Base-by-base conservation (phyloP, 2,329 filamentous ascomycete species). In the Aspergillus pseudoglaucus region DNA sequence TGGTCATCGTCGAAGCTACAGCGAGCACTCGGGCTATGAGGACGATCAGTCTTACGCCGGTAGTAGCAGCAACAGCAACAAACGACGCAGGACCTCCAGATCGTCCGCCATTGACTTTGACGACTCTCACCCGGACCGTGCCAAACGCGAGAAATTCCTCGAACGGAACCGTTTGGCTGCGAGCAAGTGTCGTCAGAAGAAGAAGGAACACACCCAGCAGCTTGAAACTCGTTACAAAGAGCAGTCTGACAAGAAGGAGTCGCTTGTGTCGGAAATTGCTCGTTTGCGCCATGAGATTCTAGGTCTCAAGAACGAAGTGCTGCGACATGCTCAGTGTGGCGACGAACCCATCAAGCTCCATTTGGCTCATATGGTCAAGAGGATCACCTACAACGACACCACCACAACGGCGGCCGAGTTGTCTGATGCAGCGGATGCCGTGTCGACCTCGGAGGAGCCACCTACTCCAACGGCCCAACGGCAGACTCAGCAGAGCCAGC, bases 151-250 rank as follows among this genome's bases (percentile, higher is more conserved):
- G 46, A 73, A 73, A 42, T 78, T 77, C 58, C 72, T 81, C 17
- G 78, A 82, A 59, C 77, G 80, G 55, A 82, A 82, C 55, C 74
- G 79, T 2, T 63, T 80, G 1, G 79, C 79, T 2, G 79, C 79
- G 4, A 78, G 77, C 60, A 82, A 82, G 55, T 82, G 79, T 61
- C 75, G 79, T n/a, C 75, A 78, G 56, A 81, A 81, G 69, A 81
- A 82, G 65, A 82, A 82, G 63, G 75, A 78, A 51, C 78, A 78
- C 57, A 77, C 75, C 32, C 68, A 74, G 47, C 59, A 69, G 33
- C 71, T 81, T 12, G 78, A 81, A 53, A 64, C 48, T 9, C 58
- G 56, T 2, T 69, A 58, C 50, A 64, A 67, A 22, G 62, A 68
- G 39, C 60, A 67, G 15, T 66, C 65, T 4, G 58, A 64, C 20